A percentile compares a stretch with the other conserved stretches of the same genome.
Conservation (phyloP, 2,329 filamentous ascomycete genomes). For the Colletotrichum orbiculare region DNA sequence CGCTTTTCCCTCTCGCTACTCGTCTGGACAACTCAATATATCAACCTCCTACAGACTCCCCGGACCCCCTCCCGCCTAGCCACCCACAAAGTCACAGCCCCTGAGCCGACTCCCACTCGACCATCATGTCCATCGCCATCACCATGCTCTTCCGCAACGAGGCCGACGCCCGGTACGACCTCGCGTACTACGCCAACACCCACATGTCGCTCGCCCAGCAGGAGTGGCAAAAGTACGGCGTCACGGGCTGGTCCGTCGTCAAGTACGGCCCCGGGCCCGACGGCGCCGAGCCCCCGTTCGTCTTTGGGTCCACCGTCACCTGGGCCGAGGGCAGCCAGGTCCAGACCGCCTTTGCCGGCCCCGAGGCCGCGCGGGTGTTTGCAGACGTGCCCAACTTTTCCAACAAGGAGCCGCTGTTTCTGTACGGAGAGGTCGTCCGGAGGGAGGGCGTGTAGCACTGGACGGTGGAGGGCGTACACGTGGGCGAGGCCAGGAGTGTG, state of each 20-base stretch:
- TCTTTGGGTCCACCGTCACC: conserved; percentile 10
- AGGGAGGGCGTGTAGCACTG: background rate
- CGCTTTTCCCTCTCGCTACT: too few relatives aligned
- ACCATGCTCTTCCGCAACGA: conserved; percentile 38
- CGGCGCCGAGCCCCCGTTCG: conserved; percentile 8
- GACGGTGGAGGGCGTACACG: background rate
- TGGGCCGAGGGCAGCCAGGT: conserved; percentile 7
- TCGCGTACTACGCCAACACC: conserved; percentile 11
- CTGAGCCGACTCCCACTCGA: too few relatives aligned
- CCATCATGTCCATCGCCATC: conserved; percentile 13
- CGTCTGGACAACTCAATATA: too few relatives aligned
- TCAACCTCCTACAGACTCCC: too few relatives aligned
- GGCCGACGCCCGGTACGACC: conserved; percentile 16
- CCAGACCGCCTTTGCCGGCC: background rate
- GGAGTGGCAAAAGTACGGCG: conserved; percentile 5
- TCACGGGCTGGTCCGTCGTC: conserved; percentile 7
- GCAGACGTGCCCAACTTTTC: conserved; percentile 3
- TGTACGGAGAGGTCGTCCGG: conserved; percentile 40
- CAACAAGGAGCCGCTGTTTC: conserved; percentile 50
- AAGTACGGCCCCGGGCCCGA: conserved; percentile 15
- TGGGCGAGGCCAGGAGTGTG: background rate
- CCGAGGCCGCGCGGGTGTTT: background rate
- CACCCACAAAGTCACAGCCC: background rate
- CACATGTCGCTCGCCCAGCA: conserved; percentile 10
- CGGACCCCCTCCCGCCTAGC: too few relatives aligned